These are phyloP conservation scores for Candida germanica DNA, from an alignment of 805 yeast genomes.

Conservation along the genomic window DNA sequence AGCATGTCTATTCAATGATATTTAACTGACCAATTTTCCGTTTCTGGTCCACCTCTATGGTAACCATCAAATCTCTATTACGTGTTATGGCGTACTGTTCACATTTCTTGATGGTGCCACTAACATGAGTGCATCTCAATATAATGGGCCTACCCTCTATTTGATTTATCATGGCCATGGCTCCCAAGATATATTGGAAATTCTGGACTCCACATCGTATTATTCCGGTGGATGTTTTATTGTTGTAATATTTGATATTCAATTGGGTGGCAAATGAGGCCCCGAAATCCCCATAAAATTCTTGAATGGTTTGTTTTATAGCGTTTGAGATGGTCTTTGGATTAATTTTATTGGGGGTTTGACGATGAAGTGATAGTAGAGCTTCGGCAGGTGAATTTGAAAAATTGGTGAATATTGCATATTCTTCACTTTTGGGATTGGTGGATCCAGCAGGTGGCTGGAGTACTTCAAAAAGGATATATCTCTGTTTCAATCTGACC, in stretches of 20 bases:
- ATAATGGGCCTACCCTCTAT: slow-evolving; percentile 51
- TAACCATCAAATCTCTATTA: slow-evolving; percentile 36
- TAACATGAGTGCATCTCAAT: slow-evolving; percentile 62
- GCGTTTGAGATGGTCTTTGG: slow-evolving; percentile 49
- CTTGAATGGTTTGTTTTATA: slow-evolving; percentile 54
- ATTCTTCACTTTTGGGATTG: background rate
- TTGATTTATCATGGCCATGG: slow-evolving; percentile 54
- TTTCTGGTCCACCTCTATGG: slow-evolving; percentile 4
- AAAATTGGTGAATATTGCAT: slow-evolving; percentile 9
- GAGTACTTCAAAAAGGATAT: slow-evolving; percentile 74
- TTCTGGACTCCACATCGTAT: slow-evolving; percentile 70
- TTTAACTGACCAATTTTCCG: slow-evolving; percentile 4
- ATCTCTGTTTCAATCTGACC: slow-evolving; percentile 88
- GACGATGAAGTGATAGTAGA: slow-evolving; percentile 46
- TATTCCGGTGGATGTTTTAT: slow-evolving; percentile 80
- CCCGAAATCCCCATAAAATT: slow-evolving; percentile 78
- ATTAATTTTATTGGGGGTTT: slow-evolving; percentile 48
- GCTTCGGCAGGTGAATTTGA: slow-evolving; percentile 33
- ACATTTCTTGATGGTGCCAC: slow-evolving; percentile 86
- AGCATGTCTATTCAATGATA: background rate
- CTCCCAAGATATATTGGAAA: slow-evolving; percentile 59
- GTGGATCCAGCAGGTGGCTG: slow-evolving; percentile 46
- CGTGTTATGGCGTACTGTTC: slow-evolving; percentile 62
- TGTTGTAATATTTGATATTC: slow-evolving; percentile 75
- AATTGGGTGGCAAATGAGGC: slow-evolving; percentile 61